Percentiles rank a stretch among this genome's conserved stretches.
Conservation (phyloP, 345 rosid species). For the Bruguiera sexangula region DNA sequence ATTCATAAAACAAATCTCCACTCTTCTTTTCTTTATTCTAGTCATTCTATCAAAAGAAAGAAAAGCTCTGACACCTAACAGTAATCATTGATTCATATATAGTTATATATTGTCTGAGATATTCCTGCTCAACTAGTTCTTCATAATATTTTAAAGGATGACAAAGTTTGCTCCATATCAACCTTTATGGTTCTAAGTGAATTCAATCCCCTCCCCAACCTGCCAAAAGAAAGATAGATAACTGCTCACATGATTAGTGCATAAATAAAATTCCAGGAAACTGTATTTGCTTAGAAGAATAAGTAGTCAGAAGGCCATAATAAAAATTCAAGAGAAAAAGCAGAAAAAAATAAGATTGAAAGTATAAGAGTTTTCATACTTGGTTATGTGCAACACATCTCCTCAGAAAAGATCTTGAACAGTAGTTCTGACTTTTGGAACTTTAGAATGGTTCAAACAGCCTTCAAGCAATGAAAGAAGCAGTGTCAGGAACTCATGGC, state of each 20-base stretch:
- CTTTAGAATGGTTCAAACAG: conserved; percentile 57
- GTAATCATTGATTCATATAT: not conserved
- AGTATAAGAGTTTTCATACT: conserved; percentile 43
- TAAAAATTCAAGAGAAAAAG: not conserved
- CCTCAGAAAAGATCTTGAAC: conserved; percentile 99
- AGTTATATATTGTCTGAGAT: too few relatives aligned
- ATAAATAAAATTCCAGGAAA: not conserved
- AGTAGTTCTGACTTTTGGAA: conserved; percentile 57
- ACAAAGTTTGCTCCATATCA: not conserved
- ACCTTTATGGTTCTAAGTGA: not conserved
- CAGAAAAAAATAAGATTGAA: not conserved
- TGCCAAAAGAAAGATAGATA: not conserved
- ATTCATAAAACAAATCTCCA: not conserved
- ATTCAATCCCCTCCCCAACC: not conserved
- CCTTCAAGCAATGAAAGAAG: conserved; percentile 93
- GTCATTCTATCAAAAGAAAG: not conserved
- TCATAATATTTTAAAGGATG: not conserved
- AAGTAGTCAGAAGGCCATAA: not conserved
- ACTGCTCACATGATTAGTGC: not conserved
- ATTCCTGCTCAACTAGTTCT: not conserved
- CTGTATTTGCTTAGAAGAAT: not conserved
- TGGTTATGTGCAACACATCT: conserved; percentile 88
- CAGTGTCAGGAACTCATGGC: conserved; percentile 90
- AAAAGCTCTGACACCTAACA: not conserved
- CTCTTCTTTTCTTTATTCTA: not conserved